Conservation (phyloP, 176 grass and related monocot species). For the Cenchrus purpureus region DNA sequence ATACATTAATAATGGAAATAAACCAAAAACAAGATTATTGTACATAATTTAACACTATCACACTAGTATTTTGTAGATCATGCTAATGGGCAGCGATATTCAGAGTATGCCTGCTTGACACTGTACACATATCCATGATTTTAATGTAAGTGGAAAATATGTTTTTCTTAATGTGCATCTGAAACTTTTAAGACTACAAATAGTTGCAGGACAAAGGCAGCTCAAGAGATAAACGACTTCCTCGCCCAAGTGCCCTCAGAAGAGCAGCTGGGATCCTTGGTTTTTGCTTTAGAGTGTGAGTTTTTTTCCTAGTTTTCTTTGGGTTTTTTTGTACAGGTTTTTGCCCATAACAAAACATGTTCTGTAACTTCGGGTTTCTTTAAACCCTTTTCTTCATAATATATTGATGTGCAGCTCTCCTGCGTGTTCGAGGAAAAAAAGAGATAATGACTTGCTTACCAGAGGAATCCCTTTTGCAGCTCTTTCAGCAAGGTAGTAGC, state of each 20-base stretch:
- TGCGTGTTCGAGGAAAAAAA: background rate
- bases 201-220: background rate
- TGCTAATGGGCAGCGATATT: slow-evolving; percentile 2
- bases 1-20: background rate
- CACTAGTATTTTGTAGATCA: background rate
- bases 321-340: too few relatives aligned
- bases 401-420: too few relatives aligned
- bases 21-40: background rate
- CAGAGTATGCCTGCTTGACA: background rate
- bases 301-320: too few relatives aligned
- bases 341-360: too few relatives aligned
- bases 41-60: background rate
- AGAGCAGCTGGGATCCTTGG: too few relatives aligned
- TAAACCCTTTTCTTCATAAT: too few relatives aligned
- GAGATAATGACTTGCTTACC: slow-evolving; percentile 53
- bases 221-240: background rate
- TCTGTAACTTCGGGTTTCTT: too few relatives aligned
- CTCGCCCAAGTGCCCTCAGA: too few relatives aligned
- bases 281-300: too few relatives aligned
- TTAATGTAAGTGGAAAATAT: background rate
- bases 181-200: background rate
- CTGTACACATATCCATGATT: background rate
- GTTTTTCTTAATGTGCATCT: background rate
- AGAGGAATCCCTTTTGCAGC: slow-evolving; percentile 78
- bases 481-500: slow-evolving; percentile 77